Conservation (phyloP, 352 stramenopile species). For the Phytophthora citrophthora region DNA sequence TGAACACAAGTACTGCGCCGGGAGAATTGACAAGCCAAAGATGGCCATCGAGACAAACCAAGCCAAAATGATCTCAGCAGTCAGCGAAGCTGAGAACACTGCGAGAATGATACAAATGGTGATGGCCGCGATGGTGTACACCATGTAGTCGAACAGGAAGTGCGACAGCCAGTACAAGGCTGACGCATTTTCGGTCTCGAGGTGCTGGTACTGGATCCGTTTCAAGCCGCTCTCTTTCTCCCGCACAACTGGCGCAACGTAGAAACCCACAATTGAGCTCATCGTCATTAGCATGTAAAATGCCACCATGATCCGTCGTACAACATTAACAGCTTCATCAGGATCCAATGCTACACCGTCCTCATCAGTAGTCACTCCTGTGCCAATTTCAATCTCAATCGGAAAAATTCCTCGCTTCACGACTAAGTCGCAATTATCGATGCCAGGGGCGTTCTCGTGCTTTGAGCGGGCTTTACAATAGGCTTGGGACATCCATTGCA, state of each 20-base stretch:
- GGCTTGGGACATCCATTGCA: slow-evolving; percentile 67
- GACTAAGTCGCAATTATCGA: slow-evolving; percentile 49
- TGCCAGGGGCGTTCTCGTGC: slow-evolving; percentile 14
- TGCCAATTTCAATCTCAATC: slow-evolving; percentile 27
- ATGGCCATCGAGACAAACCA: slow-evolving; percentile 44
- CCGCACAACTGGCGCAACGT: slow-evolving; percentile 66
- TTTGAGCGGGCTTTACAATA: slow-evolving; percentile 51
- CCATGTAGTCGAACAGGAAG: slow-evolving; percentile 68
- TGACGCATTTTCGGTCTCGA: slow-evolving; percentile 53
- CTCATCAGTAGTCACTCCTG: slow-evolving; percentile 23
- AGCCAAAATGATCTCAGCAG: slow-evolving; percentile 40
- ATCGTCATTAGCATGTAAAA: slow-evolving; percentile 82
- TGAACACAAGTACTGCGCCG: slow-evolving; percentile 71
- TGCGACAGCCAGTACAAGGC: slow-evolving; percentile 76
- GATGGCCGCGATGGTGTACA: slow-evolving; percentile 42
- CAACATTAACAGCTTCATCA: slow-evolving; percentile 43
- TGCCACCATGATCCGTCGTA: slow-evolving; percentile 92
- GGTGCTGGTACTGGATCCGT: slow-evolving; percentile 74
- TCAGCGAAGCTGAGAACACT: slow-evolving; percentile 45
- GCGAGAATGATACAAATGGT: slow-evolving; percentile 43
- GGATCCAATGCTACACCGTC: slow-evolving; percentile 29
- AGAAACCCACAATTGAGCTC: slow-evolving; percentile 72
- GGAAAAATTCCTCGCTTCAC: slow-evolving; percentile 64
- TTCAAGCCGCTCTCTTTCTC: slow-evolving; percentile 78
- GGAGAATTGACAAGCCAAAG: slow-evolving; percentile 64